Conservation (phyloP, 78 protist species). For the Dictyostelium purpureum region DNA sequence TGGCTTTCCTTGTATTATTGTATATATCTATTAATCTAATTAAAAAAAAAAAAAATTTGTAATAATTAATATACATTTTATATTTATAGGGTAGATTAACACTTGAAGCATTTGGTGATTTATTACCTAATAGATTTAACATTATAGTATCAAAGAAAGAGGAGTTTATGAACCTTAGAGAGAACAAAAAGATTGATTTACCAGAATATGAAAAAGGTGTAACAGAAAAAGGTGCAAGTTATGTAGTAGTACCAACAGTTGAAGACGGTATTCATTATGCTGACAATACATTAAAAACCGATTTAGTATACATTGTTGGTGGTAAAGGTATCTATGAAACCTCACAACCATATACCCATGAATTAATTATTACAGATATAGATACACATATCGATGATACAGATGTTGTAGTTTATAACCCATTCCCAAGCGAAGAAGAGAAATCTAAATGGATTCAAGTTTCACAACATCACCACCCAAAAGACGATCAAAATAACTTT, state of each 20-base stretch:
- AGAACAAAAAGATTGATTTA: background rate
- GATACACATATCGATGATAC: background rate
- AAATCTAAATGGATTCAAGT: background rate
- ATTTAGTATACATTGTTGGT: background rate
- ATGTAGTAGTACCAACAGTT: background rate
- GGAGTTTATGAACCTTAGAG: background rate
- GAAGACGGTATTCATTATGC: background rate
- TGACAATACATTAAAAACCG: background rate
- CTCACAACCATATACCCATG: background rate
- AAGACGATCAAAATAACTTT: background rate
- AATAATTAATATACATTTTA: background rate
- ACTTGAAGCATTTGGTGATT: background rate
- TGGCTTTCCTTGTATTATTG: background rate
- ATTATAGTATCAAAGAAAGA: background rate
- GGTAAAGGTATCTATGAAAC: constrained; percentile 13
- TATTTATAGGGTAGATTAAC: constrained; percentile 1
- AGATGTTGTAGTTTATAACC: background rate
- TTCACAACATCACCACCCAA: background rate
- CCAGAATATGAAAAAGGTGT: constrained; percentile 10
- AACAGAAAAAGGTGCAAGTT: background rate
- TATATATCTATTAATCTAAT: background rate
- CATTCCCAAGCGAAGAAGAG: background rate
- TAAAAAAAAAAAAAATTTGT: no score
- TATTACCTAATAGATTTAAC: constrained; percentile 9
- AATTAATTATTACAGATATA: background rate